These are phyloP conservation scores for Trichoderma sp. DNA, from an alignment of 2,329 filamentous ascomycete species.

Conservation along the genomic window DNA sequence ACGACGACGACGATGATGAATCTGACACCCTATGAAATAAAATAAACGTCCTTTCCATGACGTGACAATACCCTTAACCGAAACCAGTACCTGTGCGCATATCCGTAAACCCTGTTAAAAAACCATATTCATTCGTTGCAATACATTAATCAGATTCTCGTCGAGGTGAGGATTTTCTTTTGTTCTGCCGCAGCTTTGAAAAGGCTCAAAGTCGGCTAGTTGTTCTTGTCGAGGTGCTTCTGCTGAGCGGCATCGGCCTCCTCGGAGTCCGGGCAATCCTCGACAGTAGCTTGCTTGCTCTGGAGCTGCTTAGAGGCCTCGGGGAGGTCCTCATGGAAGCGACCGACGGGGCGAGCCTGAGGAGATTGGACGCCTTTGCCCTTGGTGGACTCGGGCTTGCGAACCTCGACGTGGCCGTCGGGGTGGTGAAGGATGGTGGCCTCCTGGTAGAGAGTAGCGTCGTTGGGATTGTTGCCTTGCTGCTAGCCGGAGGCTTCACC, in stretches of 20 bases:
- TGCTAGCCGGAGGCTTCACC: constrained; percentile 2
- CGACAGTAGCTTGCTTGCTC: neutral
- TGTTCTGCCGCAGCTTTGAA: neutral
- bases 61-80: neutral
- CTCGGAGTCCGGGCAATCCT: neutral
- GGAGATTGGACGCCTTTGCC: neutral
- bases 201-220: neutral
- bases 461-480: neutral
- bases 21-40: neutral
- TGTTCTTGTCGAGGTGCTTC: neutral
- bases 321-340: neutral
- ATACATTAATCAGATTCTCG: neutral
- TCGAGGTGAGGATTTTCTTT: neutral
- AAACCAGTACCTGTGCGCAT: neutral
- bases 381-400: neutral
- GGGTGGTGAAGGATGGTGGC: neutral
- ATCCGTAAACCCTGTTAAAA: neutral
- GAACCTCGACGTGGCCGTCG: neutral
- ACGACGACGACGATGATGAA: neutral
- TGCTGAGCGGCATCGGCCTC: neutral
- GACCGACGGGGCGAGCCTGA: neutral
- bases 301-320: neutral
- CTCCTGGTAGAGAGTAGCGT: neutral
- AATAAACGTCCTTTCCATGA: neutral
- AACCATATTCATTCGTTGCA: neutral